A percentile compares a stretch with the other conserved stretches of the same genome.
These are phyloP conservation scores for Huntiella moniliformis DNA, from an alignment of 2,329 filamentous ascomycete species.

Conservation along the genomic window DNA sequence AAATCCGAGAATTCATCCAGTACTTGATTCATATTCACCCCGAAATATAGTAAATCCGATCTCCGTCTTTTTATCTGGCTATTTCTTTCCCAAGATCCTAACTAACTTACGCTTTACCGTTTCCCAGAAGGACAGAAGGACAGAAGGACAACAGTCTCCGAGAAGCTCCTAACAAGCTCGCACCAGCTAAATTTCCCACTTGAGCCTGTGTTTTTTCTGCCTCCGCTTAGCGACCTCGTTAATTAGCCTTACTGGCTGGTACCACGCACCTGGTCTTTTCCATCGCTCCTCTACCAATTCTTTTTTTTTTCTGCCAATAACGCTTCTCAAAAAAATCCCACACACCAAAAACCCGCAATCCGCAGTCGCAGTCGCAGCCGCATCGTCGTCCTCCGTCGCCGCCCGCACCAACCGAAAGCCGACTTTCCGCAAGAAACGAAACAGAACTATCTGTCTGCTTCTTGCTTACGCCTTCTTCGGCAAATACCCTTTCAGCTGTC, in stretches of 20 bases:
- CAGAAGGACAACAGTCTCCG: too few relatives aligned
- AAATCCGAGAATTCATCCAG: too few relatives aligned
- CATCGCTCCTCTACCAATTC: not conserved
- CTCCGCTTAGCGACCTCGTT: not conserved
- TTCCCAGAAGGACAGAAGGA: too few relatives aligned
- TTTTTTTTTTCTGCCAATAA: not conserved
- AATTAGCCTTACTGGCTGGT: not conserved
- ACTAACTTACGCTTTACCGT: too few relatives aligned
- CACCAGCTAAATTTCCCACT: not conserved
- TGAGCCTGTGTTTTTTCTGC: not conserved
- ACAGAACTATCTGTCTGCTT: too few relatives aligned
- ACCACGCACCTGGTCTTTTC: not conserved
- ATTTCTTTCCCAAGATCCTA: too few relatives aligned
- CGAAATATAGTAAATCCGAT: too few relatives aligned
- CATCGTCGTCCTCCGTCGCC: not conserved
- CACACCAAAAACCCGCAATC: too few relatives aligned
- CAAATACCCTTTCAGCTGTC: conserved; percentile 16
- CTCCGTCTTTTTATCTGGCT: too few relatives aligned
- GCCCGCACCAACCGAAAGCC: not conserved
- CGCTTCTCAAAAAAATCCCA: too few relatives aligned
- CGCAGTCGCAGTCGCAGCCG: not conserved
- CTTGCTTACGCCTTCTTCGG: not conserved
- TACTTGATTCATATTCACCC: too few relatives aligned
- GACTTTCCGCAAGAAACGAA: not conserved
- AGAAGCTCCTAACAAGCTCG: not conserved